Evolutionary conservation across 2,329 filamentous ascomycete genomes (phyloP), one percentile per base, ranked within the genome.

Genomic region (Fusarium sp.): DNA sequence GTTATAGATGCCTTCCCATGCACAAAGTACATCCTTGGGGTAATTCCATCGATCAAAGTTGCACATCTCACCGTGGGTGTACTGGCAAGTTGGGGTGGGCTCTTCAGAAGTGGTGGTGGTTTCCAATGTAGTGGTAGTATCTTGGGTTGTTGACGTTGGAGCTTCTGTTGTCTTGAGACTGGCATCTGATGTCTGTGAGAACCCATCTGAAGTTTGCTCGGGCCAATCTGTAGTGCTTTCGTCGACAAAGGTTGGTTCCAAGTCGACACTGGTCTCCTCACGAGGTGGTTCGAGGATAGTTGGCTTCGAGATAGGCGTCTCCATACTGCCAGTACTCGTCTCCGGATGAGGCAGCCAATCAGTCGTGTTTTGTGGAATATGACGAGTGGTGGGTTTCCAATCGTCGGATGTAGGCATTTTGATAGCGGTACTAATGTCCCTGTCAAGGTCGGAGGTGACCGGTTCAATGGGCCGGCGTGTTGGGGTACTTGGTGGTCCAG

Each of bases 371-470:
- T n/a, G 34, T n/a, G 18, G 34, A n/a, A 37, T n/a, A 11, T 37
- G 5, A 6, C 34, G 34, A n/a, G 9, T 37, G 34, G 34, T 37
- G 2, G 34, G 34, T 2, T 37, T 6, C 34, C 34, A 37, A 7
- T 37, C 18, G 18, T 37, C 34, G 16, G 34, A 37, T 2, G 34
- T 37, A 11, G 16, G 16, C 34, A n/a, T 37, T 11, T 37, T 1
- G 18, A 37, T n/a, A 37, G 16, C 0, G 3, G 34, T 37, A 37
- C 9, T n/a, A 5, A 37, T n/a, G 18, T 11, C 34, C 18, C n/a
- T n/a, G 7, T 9, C 16, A 10, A 5, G 1, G 9, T 4, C 0
- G 32, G 32, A 37, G 16, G 32, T n/a, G 5, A 3, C 16, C 3
- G 34, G 3, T 1, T 37, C 18, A 37, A 37, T 37, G 34, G 34